Conservation (phyloP, 306 rosid species). For the Glycine tomentella region DNA sequence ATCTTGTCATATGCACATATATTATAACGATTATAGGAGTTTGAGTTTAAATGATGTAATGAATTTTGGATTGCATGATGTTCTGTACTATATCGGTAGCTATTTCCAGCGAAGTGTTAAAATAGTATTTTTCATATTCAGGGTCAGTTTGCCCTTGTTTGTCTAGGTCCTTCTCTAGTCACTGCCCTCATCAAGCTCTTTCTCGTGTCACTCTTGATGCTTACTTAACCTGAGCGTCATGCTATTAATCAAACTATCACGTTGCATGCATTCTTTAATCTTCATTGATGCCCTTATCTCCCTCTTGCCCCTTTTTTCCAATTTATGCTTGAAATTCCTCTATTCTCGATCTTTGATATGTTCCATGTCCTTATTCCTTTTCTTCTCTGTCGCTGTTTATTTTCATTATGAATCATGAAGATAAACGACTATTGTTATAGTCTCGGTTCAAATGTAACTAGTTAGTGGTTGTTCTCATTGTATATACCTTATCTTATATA, state of each 20-base stretch:
- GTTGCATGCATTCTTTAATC: too few relatives aligned
- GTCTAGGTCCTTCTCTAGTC: too few relatives aligned
- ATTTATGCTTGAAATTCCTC: too few relatives aligned
- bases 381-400: not conserved
- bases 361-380: too few relatives aligned
- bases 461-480: not conserved
- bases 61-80: slow-evolving; percentile 3
- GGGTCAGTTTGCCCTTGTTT: not conserved
- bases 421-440: not conserved
- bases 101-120: not conserved
- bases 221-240: not conserved
- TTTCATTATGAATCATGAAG: not conserved
- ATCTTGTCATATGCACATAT: not conserved
- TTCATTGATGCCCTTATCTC: too few relatives aligned
- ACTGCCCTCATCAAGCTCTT: too few relatives aligned
- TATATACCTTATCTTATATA: slow-evolving; percentile 8
- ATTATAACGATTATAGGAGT: not conserved
- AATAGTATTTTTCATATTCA: not conserved
- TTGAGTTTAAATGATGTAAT: slow-evolving; percentile 30
- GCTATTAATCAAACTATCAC: not conserved
- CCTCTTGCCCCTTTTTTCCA: too few relatives aligned
- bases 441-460: not conserved
- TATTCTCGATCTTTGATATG: too few relatives aligned
- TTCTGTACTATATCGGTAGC: not conserved
- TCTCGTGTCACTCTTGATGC: not conserved